Evolutionary conservation across 139 green algal species (phyloP), one percentile per base, ranked within the genome.

Genomic region (Chlamydomonas incerta): DNA sequence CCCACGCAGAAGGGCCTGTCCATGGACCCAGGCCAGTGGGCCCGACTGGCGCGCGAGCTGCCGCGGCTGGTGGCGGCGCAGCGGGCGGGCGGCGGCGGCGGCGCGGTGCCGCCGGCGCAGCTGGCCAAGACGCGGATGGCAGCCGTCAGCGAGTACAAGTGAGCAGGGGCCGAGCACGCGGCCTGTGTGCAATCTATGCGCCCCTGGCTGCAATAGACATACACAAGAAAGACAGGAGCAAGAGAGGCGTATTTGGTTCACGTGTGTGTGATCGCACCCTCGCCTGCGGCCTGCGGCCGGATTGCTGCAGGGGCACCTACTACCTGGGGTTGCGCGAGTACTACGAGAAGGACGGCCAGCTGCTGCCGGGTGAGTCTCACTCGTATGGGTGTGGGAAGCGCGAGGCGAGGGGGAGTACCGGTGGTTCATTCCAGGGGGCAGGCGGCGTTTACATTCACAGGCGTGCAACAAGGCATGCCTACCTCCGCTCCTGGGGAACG

Each of bases 321-420:
- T 92, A 89, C 35, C 72, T 95, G 5, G 74, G 85, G 37, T 60
- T 95, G 52, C 84, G 93, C 3, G 92, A 94, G 80, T 95, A 88
- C 70, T 95, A 96, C 57, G 80, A 92, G 34, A 93, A 95, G 91
- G 88, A 88, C 63, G 83, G 94, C 8, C 50, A 94, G 87, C 60
- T 89, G 87, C 55, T 91, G 35, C 94, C 92, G 0, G 86, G 91
- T 85, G 79, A 41, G 79, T 21, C 2, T n/a, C 6, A 50, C 41
- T 50, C 8, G 41, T 50, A 8, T 50, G 6, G 41, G 28, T 35
- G 14, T 15, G 21, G 13, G n/a, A n/a, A n/a, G n/a, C n/a, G n/a
- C n/a, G n/a, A n/a, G n/a, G n/a, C n/a, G n/a, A n/a, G n/a, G n/a
- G n/a, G n/a, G n/a, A n/a, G n/a, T n/a, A n/a, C n/a, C n/a, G n/a